A percentile compares a stretch with the other conserved stretches of the same genome.
Evolutionary conservation across 352 stramenopile species (phyloP).

Genomic region (Phytophthora palmivora): DNA sequence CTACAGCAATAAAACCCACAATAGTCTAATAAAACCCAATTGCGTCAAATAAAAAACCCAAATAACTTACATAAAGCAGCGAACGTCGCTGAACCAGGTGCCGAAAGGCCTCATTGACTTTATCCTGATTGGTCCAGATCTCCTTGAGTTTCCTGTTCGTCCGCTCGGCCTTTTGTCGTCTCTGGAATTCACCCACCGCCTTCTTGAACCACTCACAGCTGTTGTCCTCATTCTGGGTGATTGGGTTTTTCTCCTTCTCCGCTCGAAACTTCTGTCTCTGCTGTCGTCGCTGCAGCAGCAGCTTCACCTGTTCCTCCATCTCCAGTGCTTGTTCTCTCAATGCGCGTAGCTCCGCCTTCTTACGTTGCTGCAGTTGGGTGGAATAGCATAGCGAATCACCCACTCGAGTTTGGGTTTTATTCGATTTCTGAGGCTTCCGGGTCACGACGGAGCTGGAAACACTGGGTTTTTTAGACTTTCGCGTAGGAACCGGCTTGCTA

Average conservation of each 20-base stretch:
- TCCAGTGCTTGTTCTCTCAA: slow-evolving; percentile 37
- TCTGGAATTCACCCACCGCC: slow-evolving; percentile 34
- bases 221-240: slow-evolving; percentile 26
- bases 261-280: slow-evolving; percentile 16
- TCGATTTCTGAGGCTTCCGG: slow-evolving; percentile 8
- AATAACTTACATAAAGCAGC: slow-evolving; percentile 33
- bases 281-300: slow-evolving; percentile 30
- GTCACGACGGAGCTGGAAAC: neutral
- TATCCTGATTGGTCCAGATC: slow-evolving; percentile 39
- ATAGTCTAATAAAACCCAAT: slow-evolving; percentile 1
- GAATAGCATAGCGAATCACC: slow-evolving; percentile 30
- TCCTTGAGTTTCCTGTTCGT: slow-evolving; percentile 44
- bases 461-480: slow-evolving; percentile 3
- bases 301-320: slow-evolving; percentile 37
- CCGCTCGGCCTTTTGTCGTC: slow-evolving; percentile 37
- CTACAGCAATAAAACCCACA: slow-evolving; percentile 28
- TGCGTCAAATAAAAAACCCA: neutral
- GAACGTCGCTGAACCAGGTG: slow-evolving; percentile 36
- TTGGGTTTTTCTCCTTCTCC: slow-evolving; percentile 20
- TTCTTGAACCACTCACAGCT: slow-evolving; percentile 29
- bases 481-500: neutral
- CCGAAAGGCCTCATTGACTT: slow-evolving; percentile 37
- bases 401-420: slow-evolving; percentile 24
- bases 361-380: slow-evolving; percentile 37
- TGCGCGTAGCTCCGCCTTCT: slow-evolving; percentile 37